phyloP scores from a whole-genome alignment of 306 rosid species.

The Astragalus glycyphyllos region DNA sequence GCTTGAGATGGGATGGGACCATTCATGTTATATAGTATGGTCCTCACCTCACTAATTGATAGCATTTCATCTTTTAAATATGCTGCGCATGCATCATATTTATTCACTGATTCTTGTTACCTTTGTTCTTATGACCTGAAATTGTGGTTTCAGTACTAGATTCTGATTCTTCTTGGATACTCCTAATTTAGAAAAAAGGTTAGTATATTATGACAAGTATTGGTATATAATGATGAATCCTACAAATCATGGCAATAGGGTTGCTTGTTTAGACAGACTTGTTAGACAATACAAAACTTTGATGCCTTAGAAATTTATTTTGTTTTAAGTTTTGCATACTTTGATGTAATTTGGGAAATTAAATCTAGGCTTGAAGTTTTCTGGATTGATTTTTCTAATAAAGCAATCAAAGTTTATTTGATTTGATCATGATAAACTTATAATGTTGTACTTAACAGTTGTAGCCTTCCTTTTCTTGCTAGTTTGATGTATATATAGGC shows the following conservation, averaged over 20 bases:
- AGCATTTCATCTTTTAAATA: slow-evolving; percentile 32
- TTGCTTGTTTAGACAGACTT: background rate
- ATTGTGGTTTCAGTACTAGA: slow-evolving; percentile 19
- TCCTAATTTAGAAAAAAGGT: background rate
- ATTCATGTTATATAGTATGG: slow-evolving; percentile 56
- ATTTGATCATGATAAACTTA: background rate
- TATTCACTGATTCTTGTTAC: slow-evolving; percentile 27
- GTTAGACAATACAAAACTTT: background rate
- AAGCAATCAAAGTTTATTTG: background rate
- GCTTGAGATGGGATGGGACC: slow-evolving; percentile 58
- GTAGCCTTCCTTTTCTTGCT: background rate
- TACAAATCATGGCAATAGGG: slow-evolving; percentile 26
- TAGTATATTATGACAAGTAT: background rate
- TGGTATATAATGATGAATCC: slow-evolving; percentile 37
- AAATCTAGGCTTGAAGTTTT: too few relatives aligned
- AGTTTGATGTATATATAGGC: background rate
- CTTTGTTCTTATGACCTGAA: slow-evolving; percentile 42
- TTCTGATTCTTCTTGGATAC: slow-evolving; percentile 19
- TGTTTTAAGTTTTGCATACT: too few relatives aligned
- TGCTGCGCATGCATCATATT: slow-evolving; percentile 48
- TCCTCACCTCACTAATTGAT: slow-evolving; percentile 49
- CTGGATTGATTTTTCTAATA: too few relatives aligned
- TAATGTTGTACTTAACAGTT: background rate
- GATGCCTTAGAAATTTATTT: background rate
- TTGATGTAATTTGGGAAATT: too few relatives aligned